A percentile compares a stretch with the other conserved stretches of the same genome.
phyloP scores from a whole-genome alignment of 2,329 filamentous ascomycete genomes.

The Claviceps pazoutovae region DNA sequence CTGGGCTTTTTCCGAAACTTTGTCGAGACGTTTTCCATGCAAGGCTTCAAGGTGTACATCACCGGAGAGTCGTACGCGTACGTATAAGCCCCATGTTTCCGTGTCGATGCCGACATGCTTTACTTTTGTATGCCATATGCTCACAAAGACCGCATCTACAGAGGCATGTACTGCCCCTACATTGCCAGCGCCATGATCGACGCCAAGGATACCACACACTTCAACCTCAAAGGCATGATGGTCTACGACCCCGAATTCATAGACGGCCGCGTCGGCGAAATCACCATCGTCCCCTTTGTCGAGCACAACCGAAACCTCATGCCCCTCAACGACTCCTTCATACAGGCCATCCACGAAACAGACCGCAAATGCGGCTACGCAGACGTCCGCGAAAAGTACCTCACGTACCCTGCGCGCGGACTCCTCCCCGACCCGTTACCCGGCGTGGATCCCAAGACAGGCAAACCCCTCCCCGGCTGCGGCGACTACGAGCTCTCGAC shows the following conservation, averaged over 20 bases:
- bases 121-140: too few relatives aligned
- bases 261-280: slow-evolving; percentile 27
- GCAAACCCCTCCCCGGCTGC: slow-evolving; percentile 15
- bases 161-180: slow-evolving; percentile 50
- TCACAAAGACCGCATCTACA: background rate
- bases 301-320: slow-evolving; percentile 47
- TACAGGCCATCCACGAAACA: slow-evolving; percentile 16
- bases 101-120: too few relatives aligned
- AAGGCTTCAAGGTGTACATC: slow-evolving; percentile 57
- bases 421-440: slow-evolving; percentile 3
- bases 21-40: slow-evolving; percentile 51
- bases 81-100: background rate
- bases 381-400: slow-evolving; percentile 39
- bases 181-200: slow-evolving; percentile 58
- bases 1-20: slow-evolving; percentile 71
- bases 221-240: slow-evolving; percentile 50
- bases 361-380: slow-evolving; percentile 43
- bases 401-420: slow-evolving; percentile 54
- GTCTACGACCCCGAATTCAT: slow-evolving; percentile 56
- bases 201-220: slow-evolving; percentile 46
- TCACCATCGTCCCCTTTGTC: slow-evolving; percentile 41
- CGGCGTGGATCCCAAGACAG: slow-evolving; percentile 18
- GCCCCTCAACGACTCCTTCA: slow-evolving; percentile 30
- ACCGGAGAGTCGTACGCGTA: slow-evolving; percentile 52
- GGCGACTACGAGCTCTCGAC: slow-evolving; percentile 40